Percentiles rank a stretch among this genome's conserved stretches.
phyloP scores from a whole-genome alignment of 805 yeast genomes.

The Schizosaccharomyces octosporus region DNA sequence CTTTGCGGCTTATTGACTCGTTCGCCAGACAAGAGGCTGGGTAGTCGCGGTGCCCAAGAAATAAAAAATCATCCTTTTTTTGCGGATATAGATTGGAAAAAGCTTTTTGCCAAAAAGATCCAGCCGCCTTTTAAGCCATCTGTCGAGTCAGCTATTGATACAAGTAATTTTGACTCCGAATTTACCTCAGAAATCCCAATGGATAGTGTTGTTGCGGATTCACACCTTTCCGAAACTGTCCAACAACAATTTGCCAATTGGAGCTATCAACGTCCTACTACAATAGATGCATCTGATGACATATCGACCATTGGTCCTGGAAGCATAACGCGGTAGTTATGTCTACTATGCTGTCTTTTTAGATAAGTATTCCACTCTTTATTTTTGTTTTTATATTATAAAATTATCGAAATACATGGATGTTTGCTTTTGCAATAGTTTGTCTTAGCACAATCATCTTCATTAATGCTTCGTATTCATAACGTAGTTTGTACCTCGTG shows the following conservation, averaged over 20 bases:
- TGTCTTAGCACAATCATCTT: not conserved
- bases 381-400: not conserved
- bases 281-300: not conserved
- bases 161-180: constrained; percentile 78
- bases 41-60: constrained; percentile 49
- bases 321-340: not conserved
- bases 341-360: not conserved
- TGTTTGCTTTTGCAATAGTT: not conserved
- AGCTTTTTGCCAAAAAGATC: constrained; percentile 60
- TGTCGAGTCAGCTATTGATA: constrained; percentile 47
- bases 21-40: constrained; percentile 62
- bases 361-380: not conserved
- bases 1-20: constrained; percentile 51
- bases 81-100: constrained; percentile 64
- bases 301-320: not conserved
- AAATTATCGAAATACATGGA: not conserved
- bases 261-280: constrained; percentile 18
- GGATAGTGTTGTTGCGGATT: constrained; percentile 70
- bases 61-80: constrained; percentile 71
- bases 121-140: constrained; percentile 90
- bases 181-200: constrained; percentile 83
- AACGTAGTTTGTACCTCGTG: no score
- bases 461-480: not conserved
- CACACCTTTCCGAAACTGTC: constrained; percentile 68
- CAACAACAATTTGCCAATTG: constrained; percentile 97